These are phyloP conservation scores for Salvia rosmarinus DNA, from an alignment of 257 asterid genomes.

Conservation along the genomic window DNA sequence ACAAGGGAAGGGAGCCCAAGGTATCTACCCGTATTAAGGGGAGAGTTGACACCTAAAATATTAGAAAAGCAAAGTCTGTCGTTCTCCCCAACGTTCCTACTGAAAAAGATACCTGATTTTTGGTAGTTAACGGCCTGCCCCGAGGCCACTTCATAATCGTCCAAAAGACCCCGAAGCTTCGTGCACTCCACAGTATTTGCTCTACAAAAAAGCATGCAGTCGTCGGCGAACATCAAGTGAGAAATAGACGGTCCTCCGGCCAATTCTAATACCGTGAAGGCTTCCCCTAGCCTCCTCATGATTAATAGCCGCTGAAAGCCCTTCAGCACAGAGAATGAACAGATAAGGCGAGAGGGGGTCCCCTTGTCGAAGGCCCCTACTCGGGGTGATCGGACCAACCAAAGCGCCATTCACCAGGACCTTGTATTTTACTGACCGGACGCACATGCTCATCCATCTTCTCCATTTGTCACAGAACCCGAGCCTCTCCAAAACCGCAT, in stretches of 20 bases:
- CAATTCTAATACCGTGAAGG: not conserved
- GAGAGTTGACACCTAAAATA: not conserved
- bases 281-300: not conserved
- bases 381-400: not conserved
- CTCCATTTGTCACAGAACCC: no score
- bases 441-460: not conserved
- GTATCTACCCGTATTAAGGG: not conserved
- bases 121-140: not conserved
- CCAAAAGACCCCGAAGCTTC: fast-evolving
- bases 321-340: no score
- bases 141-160: not conserved
- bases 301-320: not conserved
- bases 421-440: not conserved
- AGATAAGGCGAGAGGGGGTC: not conserved
- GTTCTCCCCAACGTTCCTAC: no score
- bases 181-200: not conserved
- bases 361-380: not conserved
- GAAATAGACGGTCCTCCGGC: not conserved
- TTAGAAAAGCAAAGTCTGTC: no score
- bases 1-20: not conserved
- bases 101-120: not conserved
- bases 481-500: no score
- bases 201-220: not conserved
- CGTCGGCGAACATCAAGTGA: no score
- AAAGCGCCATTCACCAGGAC: not conserved